Percentiles rank a stretch among this genome's conserved stretches.
These are phyloP conservation scores for Chimonanthus salicifolius DNA, from an alignment of 164 flowering plant genomes.

Conservation along the genomic window DNA sequence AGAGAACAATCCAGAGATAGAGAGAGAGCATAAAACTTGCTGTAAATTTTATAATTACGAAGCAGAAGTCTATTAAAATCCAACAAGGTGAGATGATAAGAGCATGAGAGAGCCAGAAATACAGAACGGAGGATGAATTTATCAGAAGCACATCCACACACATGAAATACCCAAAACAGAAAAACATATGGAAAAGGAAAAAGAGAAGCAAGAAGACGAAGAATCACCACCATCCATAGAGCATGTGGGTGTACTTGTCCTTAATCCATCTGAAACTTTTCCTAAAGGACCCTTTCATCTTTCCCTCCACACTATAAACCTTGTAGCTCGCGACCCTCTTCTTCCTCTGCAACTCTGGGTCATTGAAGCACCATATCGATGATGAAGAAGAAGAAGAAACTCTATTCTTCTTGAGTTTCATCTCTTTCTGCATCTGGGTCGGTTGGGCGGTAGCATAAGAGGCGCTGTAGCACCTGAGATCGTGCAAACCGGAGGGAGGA, in stretches of 20 bases:
- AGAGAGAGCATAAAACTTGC: neutral
- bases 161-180: neutral
- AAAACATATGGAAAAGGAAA: too few relatives aligned
- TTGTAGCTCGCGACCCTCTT: slow-evolving; percentile 45
- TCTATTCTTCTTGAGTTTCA: slow-evolving; percentile 22
- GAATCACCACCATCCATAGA: slow-evolving; percentile 40
- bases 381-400: slow-evolving; percentile 3
- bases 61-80: neutral
- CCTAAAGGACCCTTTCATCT: slow-evolving; percentile 36
- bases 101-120: neutral
- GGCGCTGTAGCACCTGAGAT: slow-evolving; percentile 27
- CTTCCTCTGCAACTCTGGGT: slow-evolving; percentile 44
- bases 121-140: neutral
- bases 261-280: slow-evolving; percentile 46
- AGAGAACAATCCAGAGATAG: neutral
- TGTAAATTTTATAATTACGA: neutral
- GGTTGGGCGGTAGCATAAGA: slow-evolving; percentile 18
- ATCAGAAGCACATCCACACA: neutral
- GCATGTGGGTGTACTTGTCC: slow-evolving; percentile 27
- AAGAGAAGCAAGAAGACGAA: neutral
- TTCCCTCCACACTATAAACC: slow-evolving; percentile 43
- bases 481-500: slow-evolving; percentile 33
- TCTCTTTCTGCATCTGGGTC: slow-evolving; percentile 15
- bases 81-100: too few relatives aligned
- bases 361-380: slow-evolving; percentile 25